Base-by-base conservation (phyloP, 2,329 filamentous ascomycete species). In the Aspergillus arachidicola region DNA sequence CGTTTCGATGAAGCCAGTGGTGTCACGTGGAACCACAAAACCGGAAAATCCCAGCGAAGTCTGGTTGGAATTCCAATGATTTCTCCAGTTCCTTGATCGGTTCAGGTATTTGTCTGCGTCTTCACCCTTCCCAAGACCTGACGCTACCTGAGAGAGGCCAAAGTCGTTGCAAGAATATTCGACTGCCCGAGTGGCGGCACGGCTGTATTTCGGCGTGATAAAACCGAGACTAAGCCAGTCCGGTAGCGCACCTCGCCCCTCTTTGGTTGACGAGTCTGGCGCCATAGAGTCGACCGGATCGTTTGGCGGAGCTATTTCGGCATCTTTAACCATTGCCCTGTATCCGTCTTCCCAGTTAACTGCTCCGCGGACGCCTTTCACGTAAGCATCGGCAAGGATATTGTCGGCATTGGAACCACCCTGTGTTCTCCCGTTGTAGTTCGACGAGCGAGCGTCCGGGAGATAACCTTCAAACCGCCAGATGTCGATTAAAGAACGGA, bases 131-230 rank as follows among this genome's bases (percentile, higher is more conserved):
- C 80, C 82, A 2, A 91, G 75, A 0, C 88, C 88, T 1, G 71
- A 75, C 3, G 90, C 90, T 12, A 92, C 86, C 71, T 89, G 86
- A 63, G 87, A 85, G 3, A 92, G 77, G 0, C 82, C 83, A 68
- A 91, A 92, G 73, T 92, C 90, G 71, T 92, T 91, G 50, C 83
- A 82, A 0, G 87, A 82, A 70, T 91, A 92, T 72, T 91, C 89
- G 0, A 91, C 84, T 0, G 88, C 87, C 6, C 89, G 81, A 32
- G 84, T 88, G 2, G 90, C 87, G 0, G 88, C 87, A 19, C 90
- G 83, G 1, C 80, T 82, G 67, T 83, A 91, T 3, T 73, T 80
- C 0, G 86, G 85, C 1, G 89, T 90, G 66, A 92, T 90, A 73
- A 85, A 92, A 2, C 89, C 88, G 55, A 84, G 81, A 19, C 81